Evolutionary conservation across 1,284 basidiomycete species (phyloP), one percentile per base, ranked within the genome.

Genomic region (Leccinum pallidistipes): DNA sequence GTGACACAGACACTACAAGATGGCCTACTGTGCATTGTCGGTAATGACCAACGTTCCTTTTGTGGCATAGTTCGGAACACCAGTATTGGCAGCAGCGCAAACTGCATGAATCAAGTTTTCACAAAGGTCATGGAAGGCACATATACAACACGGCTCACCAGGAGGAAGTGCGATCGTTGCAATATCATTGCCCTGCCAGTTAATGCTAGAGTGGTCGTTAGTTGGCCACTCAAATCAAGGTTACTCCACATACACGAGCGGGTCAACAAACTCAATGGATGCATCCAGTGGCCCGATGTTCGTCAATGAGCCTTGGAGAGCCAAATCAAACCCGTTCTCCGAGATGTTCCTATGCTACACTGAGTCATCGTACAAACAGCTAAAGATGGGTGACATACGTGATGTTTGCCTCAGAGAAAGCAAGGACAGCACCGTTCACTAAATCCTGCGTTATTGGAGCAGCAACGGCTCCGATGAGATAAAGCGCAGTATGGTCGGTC

Each of bases 401-500:
- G 66, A 91, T 87, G 65, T 86, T 86, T 7, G 86, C 90, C 55
- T 80, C 77, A 38, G 68, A 78, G 71, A 92, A 90, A 5, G 78
- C 74, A 51, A 92, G 74, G 7, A 78, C 65, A 2, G 89, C 80
- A 45, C 80, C 78, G 62, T 86, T 80, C 50, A 92, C 90, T 21
- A 92, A 80, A 68, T 81, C 77, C 71, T 91, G 88, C 5, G 89
- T 83, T 56, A 91, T 78, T 16, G 88, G 86, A 2, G 81, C 83
- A 55, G 86, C 85, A 38, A 89, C 83, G 2, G 85, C 87, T 38
- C 88, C 87, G 52, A 91, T 86, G 55, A 92, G 79, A 74, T 84
- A 90, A 31, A 92, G 76, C 0, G 82, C 83, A 0, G 86, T 86
- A 61, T 80, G 68, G 67, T 92, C 90, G 6, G 85, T 87, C 81